Base-by-base conservation (phyloP, 306 rosid genomes). In the Hylodesmum podocarpum region DNA sequence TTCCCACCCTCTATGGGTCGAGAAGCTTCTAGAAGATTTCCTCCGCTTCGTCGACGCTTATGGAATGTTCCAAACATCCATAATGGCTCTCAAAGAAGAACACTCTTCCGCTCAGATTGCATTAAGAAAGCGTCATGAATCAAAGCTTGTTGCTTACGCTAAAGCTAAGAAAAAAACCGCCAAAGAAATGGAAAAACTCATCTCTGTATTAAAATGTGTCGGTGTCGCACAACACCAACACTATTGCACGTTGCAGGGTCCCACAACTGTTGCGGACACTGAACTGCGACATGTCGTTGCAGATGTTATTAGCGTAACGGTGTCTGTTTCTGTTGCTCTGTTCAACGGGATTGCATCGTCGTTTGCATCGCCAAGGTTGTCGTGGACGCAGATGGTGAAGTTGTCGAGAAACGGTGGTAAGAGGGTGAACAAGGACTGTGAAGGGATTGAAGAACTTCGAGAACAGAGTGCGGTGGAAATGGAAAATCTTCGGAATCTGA, bases 51-150 rank as follows among this genome's bases (percentile, higher is more conserved):
- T 87, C 13, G 98, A 94, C 59, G 88, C 82, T 1, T 90, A 82
- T 8, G 97, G 98, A 53, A 89, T 88, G 74, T 94, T 91, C 86
- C 93, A 86, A 29, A 81, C 97, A 2, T 84, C 85, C 15, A 41
- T 90, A 14, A 31, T 91, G 75, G 51, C 73, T 0, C 66, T 90
- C 1, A 88, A 85, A 39, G 90, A 91, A 57, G 89, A 90, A 13
- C 87, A 90, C 5, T 87, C 90, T 0, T 86, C 93, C 0, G 97
- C 90, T 25, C 89, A 88, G 74, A 88, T 91, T n/a, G 96, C 93
- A 2, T 2, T 85, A 18, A 82, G 97, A 33, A 90, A 88, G 78
- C 78, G 89, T 50, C 89, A 90, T 37, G 86, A 85, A 12, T 19
- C 83, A 7, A 89, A 86, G 79, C 55, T 84, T 0, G 76, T 16